Evolutionary conservation across 148 eudicot species (phyloP).

Genomic region (Hydrangea macrophylla): DNA sequence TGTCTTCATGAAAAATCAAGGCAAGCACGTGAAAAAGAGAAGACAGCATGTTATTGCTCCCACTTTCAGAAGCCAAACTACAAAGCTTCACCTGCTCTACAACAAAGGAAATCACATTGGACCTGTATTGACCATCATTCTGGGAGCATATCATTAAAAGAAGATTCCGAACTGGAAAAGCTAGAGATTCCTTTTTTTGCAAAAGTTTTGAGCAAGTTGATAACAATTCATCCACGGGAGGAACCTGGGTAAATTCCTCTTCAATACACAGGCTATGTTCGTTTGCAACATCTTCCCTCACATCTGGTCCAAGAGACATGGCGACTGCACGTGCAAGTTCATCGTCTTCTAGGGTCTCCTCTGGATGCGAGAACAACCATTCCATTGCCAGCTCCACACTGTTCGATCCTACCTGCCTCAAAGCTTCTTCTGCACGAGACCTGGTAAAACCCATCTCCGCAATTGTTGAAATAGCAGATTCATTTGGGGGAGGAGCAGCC

Average conservation of each 20-base stretch:
- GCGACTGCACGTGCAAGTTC: constrained; percentile 98
- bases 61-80: constrained; percentile 46
- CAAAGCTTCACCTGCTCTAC: constrained; percentile 80
- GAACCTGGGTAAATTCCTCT: constrained; percentile 74
- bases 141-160: constrained; percentile 88
- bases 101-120: constrained; percentile 57
- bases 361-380: constrained; percentile 92
- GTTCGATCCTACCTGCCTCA: constrained; percentile 91
- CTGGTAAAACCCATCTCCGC: constrained; percentile 97
- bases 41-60: constrained; percentile 52
- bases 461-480: constrained; percentile 74
- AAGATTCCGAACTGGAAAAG: constrained; percentile 92
- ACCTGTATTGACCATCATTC: constrained; percentile 76
- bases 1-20: constrained; percentile 86
- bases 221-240: constrained; percentile 77
- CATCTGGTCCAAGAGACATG: constrained; percentile 81
- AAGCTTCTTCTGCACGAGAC: constrained; percentile 92
- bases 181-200: constrained; percentile 81
- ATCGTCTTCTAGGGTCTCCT: constrained; percentile 89
- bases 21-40: constrained; percentile 90
- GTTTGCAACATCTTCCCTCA: constrained; percentile 57
- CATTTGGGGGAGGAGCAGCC: constrained; percentile 85
- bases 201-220: constrained; percentile 69
- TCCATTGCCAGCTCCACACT: constrained; percentile 99
- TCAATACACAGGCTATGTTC: constrained; percentile 56